A percentile compares a stretch with the other conserved stretches of the same genome.
Conservation (phyloP, 306 rosid genomes). For the Hippophae gyantsensis region DNA sequence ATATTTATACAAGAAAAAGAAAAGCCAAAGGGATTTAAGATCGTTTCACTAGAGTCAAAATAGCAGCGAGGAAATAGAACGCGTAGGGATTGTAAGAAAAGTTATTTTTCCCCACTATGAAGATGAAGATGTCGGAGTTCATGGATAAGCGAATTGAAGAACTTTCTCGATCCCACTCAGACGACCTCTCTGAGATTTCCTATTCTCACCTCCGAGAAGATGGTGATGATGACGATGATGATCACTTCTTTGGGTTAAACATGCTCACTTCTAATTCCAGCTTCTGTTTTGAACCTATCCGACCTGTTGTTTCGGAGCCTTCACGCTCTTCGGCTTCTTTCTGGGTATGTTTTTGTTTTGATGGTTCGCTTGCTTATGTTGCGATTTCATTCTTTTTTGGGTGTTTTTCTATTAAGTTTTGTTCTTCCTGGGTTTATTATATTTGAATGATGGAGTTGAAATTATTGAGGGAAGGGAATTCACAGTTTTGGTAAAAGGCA, state of each 20-base stretch:
- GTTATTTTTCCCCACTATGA: neutral
- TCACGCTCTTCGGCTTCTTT: conserved; percentile 12
- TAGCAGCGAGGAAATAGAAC: conserved; percentile 7
- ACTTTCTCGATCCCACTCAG: conserved; percentile 30
- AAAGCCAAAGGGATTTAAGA: too few species aligned
- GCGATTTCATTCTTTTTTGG: neutral
- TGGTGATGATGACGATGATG: conserved; percentile 15
- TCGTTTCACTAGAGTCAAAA: too few species aligned
- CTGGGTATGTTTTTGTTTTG: conserved; percentile 6
- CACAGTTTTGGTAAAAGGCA: too few species aligned
- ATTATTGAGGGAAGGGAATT: neutral
- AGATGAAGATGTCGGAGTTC: conserved; percentile 26
- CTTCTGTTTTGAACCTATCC: conserved; percentile 18
- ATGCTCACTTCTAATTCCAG: conserved; percentile 13
- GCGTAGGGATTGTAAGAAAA: neutral
- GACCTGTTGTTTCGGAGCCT: conserved; percentile 11
- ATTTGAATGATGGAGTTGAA: conserved; percentile 2
- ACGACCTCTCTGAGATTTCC: conserved; percentile 21
- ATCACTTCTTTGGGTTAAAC: conserved; percentile 3
- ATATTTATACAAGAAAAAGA: too few species aligned
- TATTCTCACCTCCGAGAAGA: conserved; percentile 2
- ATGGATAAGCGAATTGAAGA: conserved; percentile 33
- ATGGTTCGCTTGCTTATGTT: neutral
- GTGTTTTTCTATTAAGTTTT: neutral
- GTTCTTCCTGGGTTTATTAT: neutral